Evolutionary conservation across 139 green algal genomes (phyloP).

Genomic region (Spirogloea muscicola): DNA sequence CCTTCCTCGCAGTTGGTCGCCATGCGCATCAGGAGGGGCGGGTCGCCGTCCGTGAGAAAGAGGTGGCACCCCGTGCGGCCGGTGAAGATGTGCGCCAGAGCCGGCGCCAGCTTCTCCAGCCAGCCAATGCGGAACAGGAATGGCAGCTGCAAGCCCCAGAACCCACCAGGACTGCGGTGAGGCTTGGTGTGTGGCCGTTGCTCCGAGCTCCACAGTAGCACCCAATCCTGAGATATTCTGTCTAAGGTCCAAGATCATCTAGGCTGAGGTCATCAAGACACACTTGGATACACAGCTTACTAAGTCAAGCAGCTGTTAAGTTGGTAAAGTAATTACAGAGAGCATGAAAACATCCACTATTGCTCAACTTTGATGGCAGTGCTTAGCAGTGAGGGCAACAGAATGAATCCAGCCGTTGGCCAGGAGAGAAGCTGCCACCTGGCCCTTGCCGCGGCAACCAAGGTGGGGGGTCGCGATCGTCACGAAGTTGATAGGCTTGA

Average conservation of each 20-base stretch:
- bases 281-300: neutral
- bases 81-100: conserved; percentile 23
- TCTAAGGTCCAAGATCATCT: no score
- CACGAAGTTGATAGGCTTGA: conserved; percentile 38
- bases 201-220: no score
- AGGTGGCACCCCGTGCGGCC: conserved; percentile 30
- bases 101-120: conserved; percentile 32
- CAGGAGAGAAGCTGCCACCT: conserved; percentile 18
- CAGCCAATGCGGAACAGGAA: conserved; percentile 22
- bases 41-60: conserved; percentile 34
- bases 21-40: conserved; percentile 23
- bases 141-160: conserved; percentile 18
- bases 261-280: no score
- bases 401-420: neutral
- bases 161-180: no score
- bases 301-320: neutral
- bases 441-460: conserved; percentile 23
- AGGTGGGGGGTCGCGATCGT: conserved; percentile 48
- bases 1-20: neutral
- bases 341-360: neutral
- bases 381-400: neutral
- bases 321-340: neutral
- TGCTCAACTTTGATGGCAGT: neutral
- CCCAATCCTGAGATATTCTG: no score
- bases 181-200: no score